These are phyloP conservation scores for Leptomonas seymouri DNA, from an alignment of 208 protist genomes.

Conservation along the genomic window DNA sequence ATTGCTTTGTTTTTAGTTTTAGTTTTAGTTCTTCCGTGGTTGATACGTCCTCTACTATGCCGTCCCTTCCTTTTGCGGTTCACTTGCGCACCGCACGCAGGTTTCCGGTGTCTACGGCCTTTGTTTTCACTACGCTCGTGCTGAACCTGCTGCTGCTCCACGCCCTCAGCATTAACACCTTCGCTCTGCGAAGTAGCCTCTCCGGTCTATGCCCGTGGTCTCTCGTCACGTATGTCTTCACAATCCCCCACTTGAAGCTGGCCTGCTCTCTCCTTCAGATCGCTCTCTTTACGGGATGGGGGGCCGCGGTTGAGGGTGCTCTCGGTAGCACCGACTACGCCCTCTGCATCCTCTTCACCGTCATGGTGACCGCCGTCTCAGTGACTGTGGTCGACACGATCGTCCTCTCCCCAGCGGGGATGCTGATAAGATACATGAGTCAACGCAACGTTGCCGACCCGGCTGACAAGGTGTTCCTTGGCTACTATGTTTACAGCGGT, in stretches of 20 bases:
- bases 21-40: neutral
- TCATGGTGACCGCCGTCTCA: conserved; percentile 22
- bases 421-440: neutral
- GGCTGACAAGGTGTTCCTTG: neutral
- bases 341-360: conserved; percentile 28
- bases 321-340: conserved; percentile 32
- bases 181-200: conserved; percentile 1
- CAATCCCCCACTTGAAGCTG: conserved; percentile 10
- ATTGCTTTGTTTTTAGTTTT: neutral
- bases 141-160: neutral
- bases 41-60: too few species aligned
- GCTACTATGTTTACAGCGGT: conserved; percentile 32
- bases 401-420: neutral
- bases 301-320: conserved; percentile 32
- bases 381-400: conserved; percentile 30
- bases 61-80: neutral
- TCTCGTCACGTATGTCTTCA: conserved; percentile 24
- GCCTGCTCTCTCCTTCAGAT: conserved; percentile 19
- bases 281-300: conserved; percentile 26
- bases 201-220: conserved; percentile 7
- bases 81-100: conserved; percentile 5
- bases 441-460: neutral
- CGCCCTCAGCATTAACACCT: neutral
- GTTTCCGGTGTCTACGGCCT: conserved; percentile 7
- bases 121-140: neutral